Conservation (phyloP, 179 eudicot species). For the Spergularia azorica region DNA sequence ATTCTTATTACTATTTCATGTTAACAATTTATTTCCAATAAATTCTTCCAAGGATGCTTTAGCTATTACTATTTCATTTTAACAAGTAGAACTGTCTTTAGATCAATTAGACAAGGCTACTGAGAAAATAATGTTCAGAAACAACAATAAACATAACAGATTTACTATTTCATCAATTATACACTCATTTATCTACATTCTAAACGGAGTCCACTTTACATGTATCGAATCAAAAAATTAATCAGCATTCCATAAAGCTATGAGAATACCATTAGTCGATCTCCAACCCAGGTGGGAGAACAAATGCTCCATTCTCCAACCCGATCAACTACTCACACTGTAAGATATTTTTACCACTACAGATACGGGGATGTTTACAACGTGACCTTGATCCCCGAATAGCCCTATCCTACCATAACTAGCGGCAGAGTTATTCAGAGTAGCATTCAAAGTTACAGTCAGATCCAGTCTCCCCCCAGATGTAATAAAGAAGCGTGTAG, state of each 20-base stretch:
- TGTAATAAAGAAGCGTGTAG: slow-evolving; percentile 58
- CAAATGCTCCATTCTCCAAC: slow-evolving; percentile 13
- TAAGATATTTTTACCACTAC: slow-evolving; percentile 56
- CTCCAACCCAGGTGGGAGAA: slow-evolving; percentile 13
- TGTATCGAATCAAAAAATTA: slow-evolving; percentile 21
- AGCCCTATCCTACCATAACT: slow-evolving; percentile 91
- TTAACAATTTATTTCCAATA: slow-evolving; percentile 1
- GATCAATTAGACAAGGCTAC: neutral
- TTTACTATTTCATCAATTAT: slow-evolving; percentile 20
- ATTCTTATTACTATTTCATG: slow-evolving; percentile 1
- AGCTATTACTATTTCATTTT: slow-evolving; percentile 2
- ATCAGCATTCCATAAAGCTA: slow-evolving; percentile 21
- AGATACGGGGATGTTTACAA: slow-evolving; percentile 74
- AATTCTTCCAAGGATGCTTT: neutral
- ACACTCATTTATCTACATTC: slow-evolving; percentile 36
- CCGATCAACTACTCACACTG: slow-evolving; percentile 42
- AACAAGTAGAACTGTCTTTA: slow-evolving; percentile 9
- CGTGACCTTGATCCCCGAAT: slow-evolving; percentile 78
- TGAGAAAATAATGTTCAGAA: neutral
- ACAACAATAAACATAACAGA: neutral
- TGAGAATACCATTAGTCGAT: slow-evolving; percentile 14
- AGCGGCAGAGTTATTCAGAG: slow-evolving; percentile 52
- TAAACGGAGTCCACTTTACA: slow-evolving; percentile 29
- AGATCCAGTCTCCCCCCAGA: slow-evolving; percentile 66
- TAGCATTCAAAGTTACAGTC: slow-evolving; percentile 52